Base-by-base conservation (phyloP, 108 stramenopile species). In the Fistulifera pelliculosa region DNA sequence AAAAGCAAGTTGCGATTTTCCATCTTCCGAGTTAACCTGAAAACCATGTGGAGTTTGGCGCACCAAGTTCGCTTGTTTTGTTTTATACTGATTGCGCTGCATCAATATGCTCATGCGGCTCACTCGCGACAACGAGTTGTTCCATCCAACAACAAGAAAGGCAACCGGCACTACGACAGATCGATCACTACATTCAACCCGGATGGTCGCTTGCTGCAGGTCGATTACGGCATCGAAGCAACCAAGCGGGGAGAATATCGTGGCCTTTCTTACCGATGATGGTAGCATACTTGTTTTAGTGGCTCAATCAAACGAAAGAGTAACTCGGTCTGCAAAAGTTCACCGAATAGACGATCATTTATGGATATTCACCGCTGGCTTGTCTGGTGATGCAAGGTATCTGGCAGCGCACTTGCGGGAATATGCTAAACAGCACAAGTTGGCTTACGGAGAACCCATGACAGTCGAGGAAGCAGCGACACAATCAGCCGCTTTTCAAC, bases 201-300 rank as follows among this genome's bases (percentile, higher is more conserved):
- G 38, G 65, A 71, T 1, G 87, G 87, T 16, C 67, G 80, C 25
- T 56, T 88, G n/a, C 52, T 65, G 19, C 87, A 84, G 55, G 70
- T 88, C 6, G 83, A 85, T 49, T 88, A 88, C 60, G 75, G 83
- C 25, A 58, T 74, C 52, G 71, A 77, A 31, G 87, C 87, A 21
- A 60, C 80, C 11, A 39, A 56, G 17, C 65, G 68, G 81, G 39
- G 61, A 61, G 10, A 49, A 38, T 13, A 45, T 65, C 25, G 62
- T 14, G 65, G 25, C 14, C 55, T 51, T 23, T 26, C 3, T 51
- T 3, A 19, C 50, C 21, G 50, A 51, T 23, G 25, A 22, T 5
- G 44, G 21, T 8, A 19, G 19, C 44, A 45, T 45, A 8, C 5
- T 19, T 21, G 44, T 45, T 4, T 21, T 45, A 19, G 44, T 45